phyloP scores from a whole-genome alignment of 805 yeast genomes.

The Candida berthetii region DNA sequence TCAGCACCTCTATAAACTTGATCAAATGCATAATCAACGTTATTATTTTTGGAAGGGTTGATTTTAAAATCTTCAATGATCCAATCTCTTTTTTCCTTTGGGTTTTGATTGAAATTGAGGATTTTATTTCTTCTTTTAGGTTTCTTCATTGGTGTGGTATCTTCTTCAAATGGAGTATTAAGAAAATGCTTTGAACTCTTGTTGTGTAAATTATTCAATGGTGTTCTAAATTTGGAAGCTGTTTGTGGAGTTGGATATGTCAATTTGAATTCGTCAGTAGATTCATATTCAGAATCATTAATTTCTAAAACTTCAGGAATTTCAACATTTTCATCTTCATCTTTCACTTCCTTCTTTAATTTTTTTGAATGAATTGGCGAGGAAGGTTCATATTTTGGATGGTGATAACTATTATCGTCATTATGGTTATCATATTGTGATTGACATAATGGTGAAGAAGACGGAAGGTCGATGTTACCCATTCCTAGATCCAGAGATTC shows the following conservation, averaged over 20 bases:
- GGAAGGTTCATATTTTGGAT: not conserved
- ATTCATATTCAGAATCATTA: constrained; percentile 8
- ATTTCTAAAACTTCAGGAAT: constrained; percentile 3
- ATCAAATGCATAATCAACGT: constrained; percentile 23
- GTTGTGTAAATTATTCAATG: not conserved
- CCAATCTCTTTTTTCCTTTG: constrained; percentile 24
- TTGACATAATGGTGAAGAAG: constrained; percentile 6
- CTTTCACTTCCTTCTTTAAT: constrained; percentile 6
- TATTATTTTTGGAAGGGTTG: constrained; percentile 25
- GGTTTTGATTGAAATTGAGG: constrained; percentile 11
- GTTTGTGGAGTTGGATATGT: constrained; percentile 10
- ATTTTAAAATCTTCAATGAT: constrained; percentile 30
- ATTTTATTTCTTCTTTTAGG: not conserved
- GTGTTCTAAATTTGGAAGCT: constrained; percentile 6
- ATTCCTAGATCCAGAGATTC: not conserved
- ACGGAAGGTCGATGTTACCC: constrained; percentile 1
- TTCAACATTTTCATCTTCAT: not conserved
- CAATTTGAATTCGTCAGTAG: constrained; percentile 2
- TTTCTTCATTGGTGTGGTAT: constrained; percentile 10
- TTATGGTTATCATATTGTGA: not conserved
- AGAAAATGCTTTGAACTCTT: not conserved
- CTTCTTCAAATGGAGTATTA: constrained; percentile 10
- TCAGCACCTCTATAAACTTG: constrained; percentile 27
- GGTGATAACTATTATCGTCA: not conserved
- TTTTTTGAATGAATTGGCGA: constrained; percentile 6